Conservation (phyloP, 1,284 basidiomycete genomes). For the Tylopilus sp. region DNA sequence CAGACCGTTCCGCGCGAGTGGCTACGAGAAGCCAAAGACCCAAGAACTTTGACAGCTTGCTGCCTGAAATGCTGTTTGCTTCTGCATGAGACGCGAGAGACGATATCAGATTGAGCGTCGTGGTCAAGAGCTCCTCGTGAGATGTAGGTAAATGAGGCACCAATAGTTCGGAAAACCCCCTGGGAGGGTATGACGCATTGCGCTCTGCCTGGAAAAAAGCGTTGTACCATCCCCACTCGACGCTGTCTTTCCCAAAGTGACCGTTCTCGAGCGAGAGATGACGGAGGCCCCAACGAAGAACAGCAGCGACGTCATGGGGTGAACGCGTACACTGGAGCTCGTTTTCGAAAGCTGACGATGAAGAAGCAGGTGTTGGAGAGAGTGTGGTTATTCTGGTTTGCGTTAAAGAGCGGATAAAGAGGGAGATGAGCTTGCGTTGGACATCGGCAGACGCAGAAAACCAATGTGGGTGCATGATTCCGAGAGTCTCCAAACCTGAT, state of each 20-base stretch:
- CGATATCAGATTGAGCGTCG: conserved; percentile 57
- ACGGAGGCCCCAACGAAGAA: conserved; percentile 74
- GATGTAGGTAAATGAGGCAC: conserved; percentile 52
- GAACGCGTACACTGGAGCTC: conserved; percentile 61
- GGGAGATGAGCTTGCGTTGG: conserved; percentile 66
- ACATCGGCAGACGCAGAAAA: conserved; percentile 62
- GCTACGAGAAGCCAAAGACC: conserved; percentile 67
- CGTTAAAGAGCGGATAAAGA: conserved; percentile 63
- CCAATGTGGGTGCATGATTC: conserved; percentile 80
- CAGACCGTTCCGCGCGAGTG: conserved; percentile 42
- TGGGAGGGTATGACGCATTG: conserved; percentile 49
- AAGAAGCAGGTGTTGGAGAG: conserved; percentile 45
- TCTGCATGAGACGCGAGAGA: conserved; percentile 69
- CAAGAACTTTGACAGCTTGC: conserved; percentile 65
- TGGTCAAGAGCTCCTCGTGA: conserved; percentile 55
- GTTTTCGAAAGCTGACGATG: conserved; percentile 52
- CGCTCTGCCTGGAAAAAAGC: conserved; percentile 58
- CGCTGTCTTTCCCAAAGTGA: conserved; percentile 45
- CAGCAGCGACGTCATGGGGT: conserved; percentile 70
- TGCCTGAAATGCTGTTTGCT: conserved; percentile 65
- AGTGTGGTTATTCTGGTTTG: conserved; percentile 43
- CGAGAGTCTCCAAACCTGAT: conserved; percentile 67
- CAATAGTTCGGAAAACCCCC: conserved; percentile 57
- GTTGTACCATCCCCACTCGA: conserved; percentile 61
- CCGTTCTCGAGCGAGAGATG: conserved; percentile 57